phyloP scores from a whole-genome alignment of 768 basidiomycete genomes.

The Phlebiopsis flavidoalba region DNA sequence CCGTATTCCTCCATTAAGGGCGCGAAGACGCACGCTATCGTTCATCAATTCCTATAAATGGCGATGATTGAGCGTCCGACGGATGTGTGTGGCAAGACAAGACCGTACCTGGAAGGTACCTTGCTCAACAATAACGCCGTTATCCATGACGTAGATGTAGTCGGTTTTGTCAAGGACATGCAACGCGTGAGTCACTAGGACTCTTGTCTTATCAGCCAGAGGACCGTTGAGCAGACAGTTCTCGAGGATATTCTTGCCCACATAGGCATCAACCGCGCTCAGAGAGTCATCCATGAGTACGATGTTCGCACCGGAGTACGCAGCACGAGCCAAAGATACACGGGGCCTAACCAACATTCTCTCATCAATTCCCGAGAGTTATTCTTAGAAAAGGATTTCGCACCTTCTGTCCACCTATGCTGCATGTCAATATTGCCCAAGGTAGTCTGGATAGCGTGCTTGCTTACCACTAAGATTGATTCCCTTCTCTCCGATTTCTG shows the following conservation, averaged over 20 bases:
- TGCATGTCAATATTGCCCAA: neutral
- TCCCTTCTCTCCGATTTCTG: slow-evolving; percentile 76
- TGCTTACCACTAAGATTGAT: slow-evolving; percentile 58
- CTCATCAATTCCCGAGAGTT: neutral
- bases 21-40: slow-evolving; percentile 28
- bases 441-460: neutral
- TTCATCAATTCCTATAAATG: slow-evolving; percentile 25
- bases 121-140: slow-evolving; percentile 54
- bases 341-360: slow-evolving; percentile 61
- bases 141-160: slow-evolving; percentile 59
- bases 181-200: slow-evolving; percentile 58
- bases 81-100: neutral
- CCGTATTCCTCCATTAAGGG: slow-evolving; percentile 37
- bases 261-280: slow-evolving; percentile 74
- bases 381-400: neutral
- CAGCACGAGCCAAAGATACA: slow-evolving; percentile 72
- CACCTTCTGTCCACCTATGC: slow-evolving; percentile 31
- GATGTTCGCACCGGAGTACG: slow-evolving; percentile 68
- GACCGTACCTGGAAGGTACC: slow-evolving; percentile 49
- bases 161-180: slow-evolving; percentile 56
- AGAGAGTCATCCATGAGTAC: slow-evolving; percentile 81
- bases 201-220: slow-evolving; percentile 46
- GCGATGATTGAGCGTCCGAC: neutral
- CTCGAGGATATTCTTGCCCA: slow-evolving; percentile 61
- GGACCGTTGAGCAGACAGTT: slow-evolving; percentile 54